phyloP scores from a whole-genome alignment of 768 basidiomycete species.

The Sistotremastrum suecicum region DNA sequence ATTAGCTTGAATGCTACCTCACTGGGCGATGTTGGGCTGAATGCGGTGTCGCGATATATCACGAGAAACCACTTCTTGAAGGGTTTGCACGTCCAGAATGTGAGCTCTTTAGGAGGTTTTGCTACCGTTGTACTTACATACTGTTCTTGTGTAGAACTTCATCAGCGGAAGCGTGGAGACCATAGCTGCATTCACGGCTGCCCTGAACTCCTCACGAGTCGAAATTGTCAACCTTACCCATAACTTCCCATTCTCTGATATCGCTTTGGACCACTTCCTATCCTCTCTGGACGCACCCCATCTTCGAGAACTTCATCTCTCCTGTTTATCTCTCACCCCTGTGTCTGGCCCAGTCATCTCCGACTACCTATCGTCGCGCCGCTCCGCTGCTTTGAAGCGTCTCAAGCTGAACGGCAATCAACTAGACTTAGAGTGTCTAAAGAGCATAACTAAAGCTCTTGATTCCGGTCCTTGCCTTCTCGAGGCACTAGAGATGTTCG shows the following conservation, averaged over 20 bases:
- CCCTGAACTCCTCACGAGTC: slow-evolving; percentile 42
- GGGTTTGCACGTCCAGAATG: slow-evolving; percentile 43
- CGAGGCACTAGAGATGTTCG: slow-evolving; percentile 32
- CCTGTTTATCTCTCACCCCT: slow-evolving; percentile 32
- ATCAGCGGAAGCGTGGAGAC: slow-evolving; percentile 24
- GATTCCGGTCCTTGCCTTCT: slow-evolving; percentile 33
- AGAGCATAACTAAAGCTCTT: slow-evolving; percentile 31
- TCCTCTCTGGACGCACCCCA: slow-evolving; percentile 30
- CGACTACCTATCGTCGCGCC: slow-evolving; percentile 35
- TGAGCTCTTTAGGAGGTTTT: slow-evolving; percentile 17
- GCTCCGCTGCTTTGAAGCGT: slow-evolving; percentile 30
- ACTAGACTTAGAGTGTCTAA: slow-evolving; percentile 31
- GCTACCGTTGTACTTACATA: neutral
- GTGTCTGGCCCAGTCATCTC: slow-evolving; percentile 26
- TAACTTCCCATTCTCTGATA: slow-evolving; percentile 34
- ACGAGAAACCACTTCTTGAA: slow-evolving; percentile 29
- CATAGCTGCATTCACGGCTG: slow-evolving; percentile 26
- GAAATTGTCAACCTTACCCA: slow-evolving; percentile 36
- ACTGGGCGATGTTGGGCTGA: slow-evolving; percentile 41
- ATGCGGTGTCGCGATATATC: slow-evolving; percentile 39
- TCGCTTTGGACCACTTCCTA: slow-evolving; percentile 36
- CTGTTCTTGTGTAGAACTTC: slow-evolving; percentile 23
- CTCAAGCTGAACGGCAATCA: slow-evolving; percentile 44
- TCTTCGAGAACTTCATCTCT: slow-evolving; percentile 43
- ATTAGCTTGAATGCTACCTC: slow-evolving; percentile 43